Percentiles rank a stretch among this genome's conserved stretches.
Conservation (phyloP, 2,329 filamentous ascomycete genomes). For the Chalaropsis ovoidea region DNA sequence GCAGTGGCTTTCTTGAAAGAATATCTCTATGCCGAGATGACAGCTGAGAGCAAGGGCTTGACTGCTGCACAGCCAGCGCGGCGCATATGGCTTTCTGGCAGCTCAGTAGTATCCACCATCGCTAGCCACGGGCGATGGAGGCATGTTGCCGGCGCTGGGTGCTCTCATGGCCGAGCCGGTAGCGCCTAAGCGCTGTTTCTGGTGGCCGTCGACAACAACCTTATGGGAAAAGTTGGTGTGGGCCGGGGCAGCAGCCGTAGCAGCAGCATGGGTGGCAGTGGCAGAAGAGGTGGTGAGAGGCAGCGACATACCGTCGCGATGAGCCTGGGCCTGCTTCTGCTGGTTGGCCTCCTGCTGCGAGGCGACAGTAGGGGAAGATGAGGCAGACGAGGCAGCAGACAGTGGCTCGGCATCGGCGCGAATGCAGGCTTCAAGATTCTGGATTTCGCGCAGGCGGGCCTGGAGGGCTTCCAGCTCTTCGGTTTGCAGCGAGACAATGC, state of each 20-base stretch:
- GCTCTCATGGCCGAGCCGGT: conserved; percentile 42
- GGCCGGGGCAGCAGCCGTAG: conserved; percentile 20
- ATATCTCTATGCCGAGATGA: neutral
- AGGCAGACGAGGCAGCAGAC: conserved; percentile 20
- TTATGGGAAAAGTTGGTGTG: conserved; percentile 28
- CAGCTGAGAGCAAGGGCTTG: too few species aligned
- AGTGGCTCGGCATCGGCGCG: conserved; percentile 31
- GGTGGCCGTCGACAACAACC: conserved; percentile 29
- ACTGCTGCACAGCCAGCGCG: too few species aligned
- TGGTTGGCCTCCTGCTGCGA: conserved; percentile 25
- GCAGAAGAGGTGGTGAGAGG: conserved; percentile 23
- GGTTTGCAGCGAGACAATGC: conserved; percentile 61
- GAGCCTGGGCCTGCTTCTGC: conserved; percentile 26
- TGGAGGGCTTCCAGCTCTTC: conserved; percentile 80
- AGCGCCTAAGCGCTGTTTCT: conserved; percentile 43
- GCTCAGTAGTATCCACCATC: conserved; percentile 49
- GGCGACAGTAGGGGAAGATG: conserved; percentile 18
- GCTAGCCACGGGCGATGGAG: conserved; percentile 50
- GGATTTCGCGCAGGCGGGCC: conserved; percentile 68
- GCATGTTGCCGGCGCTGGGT: conserved; percentile 47
- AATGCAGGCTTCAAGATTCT: conserved; percentile 73
- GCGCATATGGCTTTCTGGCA: neutral
- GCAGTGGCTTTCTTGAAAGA: neutral
- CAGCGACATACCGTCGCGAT: conserved; percentile 24
- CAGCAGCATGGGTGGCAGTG: conserved; percentile 24